Conservation (phyloP, 768 basidiomycete species). For the Rhodotorula toruloides region DNA sequence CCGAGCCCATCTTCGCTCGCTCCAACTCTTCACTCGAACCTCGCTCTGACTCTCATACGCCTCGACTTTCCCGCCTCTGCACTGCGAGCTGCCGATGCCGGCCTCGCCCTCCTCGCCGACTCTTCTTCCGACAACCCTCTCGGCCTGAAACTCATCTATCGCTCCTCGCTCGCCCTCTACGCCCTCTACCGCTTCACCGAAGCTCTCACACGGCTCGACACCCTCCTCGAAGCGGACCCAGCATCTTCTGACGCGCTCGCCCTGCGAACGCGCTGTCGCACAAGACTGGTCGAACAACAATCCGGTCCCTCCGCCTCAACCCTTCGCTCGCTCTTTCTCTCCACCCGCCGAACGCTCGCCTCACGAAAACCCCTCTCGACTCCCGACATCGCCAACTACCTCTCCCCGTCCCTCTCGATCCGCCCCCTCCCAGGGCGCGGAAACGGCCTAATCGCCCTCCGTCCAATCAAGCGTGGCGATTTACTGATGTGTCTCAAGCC, state of each 20-base stretch:
- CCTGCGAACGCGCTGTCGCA: slow-evolving; percentile 1
- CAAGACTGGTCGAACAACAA: not conserved
- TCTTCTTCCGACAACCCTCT: not conserved
- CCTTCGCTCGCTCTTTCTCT: not conserved
- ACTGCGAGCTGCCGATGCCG: not conserved
- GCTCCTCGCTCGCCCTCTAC: slow-evolving; percentile 51
- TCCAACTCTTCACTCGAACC: slow-evolving; percentile 20
- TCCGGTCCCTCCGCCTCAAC: not conserved
- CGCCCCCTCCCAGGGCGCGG: not conserved
- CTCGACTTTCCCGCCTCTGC: slow-evolving; percentile 6
- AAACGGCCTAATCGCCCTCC: not conserved
- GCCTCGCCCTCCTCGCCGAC: not conserved
- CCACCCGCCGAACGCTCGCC: not conserved
- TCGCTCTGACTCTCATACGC: slow-evolving; percentile 12
- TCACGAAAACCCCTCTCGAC: not conserved
- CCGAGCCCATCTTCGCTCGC: not conserved
- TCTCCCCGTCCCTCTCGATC: not conserved
- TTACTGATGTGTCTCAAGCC: slow-evolving; percentile 1
- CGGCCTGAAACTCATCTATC: slow-evolving; percentile 7
- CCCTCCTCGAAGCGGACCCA: slow-evolving; percentile 22
- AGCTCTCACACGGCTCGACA: slow-evolving; percentile 14
- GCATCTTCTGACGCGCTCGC: not conserved
- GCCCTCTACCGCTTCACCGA: slow-evolving; percentile 52
- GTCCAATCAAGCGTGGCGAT: not conserved
- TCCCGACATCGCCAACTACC: not conserved